Percentiles rank a stretch among this genome's conserved stretches.
phyloP scores from a whole-genome alignment of 139 green algal genomes.

The Chara braunii region DNA sequence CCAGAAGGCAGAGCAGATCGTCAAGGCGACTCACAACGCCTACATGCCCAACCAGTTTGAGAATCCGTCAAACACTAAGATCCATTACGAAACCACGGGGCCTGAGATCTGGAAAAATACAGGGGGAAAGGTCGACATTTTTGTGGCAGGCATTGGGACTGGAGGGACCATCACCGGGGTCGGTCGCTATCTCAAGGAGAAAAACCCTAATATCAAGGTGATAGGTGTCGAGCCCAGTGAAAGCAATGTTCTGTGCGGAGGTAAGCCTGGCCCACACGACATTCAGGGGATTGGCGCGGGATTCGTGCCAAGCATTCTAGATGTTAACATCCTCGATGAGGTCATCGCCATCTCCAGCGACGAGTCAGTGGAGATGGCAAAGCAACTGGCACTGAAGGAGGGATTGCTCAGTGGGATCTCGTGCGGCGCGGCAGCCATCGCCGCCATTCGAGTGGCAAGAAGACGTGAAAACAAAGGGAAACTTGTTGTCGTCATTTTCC shows the following conservation, averaged over 20 bases:
- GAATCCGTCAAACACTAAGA: conserved; percentile 82
- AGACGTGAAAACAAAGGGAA: conserved; percentile 72
- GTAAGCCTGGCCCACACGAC: conserved; percentile 87
- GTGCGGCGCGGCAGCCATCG: conserved; percentile 52
- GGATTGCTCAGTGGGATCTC: conserved; percentile 81
- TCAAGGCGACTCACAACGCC: conserved; percentile 54
- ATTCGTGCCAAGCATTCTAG: conserved; percentile 86
- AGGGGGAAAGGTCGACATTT: conserved; percentile 77
- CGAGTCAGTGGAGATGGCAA: conserved; percentile 74
- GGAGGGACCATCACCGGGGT: conserved; percentile 90
- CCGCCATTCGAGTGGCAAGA: conserved; percentile 59
- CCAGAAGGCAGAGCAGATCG: conserved; percentile 84
- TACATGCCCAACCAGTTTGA: conserved; percentile 98
- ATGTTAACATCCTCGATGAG: conserved; percentile 75
- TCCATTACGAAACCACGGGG: conserved; percentile 86
- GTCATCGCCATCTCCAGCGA: conserved; percentile 73
- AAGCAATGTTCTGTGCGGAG: conserved; percentile 77
- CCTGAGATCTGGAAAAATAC: conserved; percentile 88
- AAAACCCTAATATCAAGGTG: conserved; percentile 73
- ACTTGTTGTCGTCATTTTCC: conserved; percentile 54
- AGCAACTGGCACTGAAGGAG: conserved; percentile 68
- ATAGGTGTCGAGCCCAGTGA: conserved; percentile 89
- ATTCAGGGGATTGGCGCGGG: conserved; percentile 93
- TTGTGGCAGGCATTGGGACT: conserved; percentile 82
- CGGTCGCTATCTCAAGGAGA: conserved; percentile 79